A percentile compares a stretch with the other conserved stretches of the same genome.
Conservation (phyloP, 2,329 filamentous ascomycete species). For the Aureobasidium sp. region DNA sequence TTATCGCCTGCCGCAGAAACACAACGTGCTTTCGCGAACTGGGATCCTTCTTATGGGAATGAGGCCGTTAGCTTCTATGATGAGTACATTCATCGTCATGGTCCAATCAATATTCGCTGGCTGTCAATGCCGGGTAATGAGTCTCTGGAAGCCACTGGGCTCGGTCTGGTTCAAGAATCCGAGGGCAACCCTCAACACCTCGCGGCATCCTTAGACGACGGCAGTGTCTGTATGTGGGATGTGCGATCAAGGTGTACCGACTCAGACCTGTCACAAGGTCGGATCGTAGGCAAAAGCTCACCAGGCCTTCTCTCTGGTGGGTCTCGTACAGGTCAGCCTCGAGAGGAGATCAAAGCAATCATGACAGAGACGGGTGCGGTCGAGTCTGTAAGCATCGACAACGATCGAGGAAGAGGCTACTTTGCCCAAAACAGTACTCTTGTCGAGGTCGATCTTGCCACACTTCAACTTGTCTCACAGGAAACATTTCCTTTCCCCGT, state of each 20-base stretch:
- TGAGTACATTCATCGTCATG: conserved; percentile 78
- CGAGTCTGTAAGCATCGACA: conserved; percentile 77
- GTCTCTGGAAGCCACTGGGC: conserved; percentile 59
- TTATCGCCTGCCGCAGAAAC: conserved; percentile 29
- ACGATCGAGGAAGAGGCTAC: conserved; percentile 57
- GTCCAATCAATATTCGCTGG: conserved; percentile 67
- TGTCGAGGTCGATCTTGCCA: conserved; percentile 72
- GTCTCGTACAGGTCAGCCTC: neutral
- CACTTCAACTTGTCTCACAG: conserved; percentile 58
- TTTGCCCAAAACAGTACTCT: conserved; percentile 70
- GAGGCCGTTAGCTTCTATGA: conserved; percentile 78
- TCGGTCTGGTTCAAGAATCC: conserved; percentile 54
- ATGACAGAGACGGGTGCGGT: conserved; percentile 64
- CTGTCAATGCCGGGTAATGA: conserved; percentile 51
- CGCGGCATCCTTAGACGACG: conserved; percentile 74
- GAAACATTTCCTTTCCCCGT: conserved; percentile 73
- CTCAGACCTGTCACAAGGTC: conserved; percentile 39
- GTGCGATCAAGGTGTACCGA: conserved; percentile 14
- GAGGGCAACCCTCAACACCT: conserved; percentile 50
- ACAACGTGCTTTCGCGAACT: conserved; percentile 60
- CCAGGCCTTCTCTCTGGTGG: conserved; percentile 59
- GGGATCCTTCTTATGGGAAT: conserved; percentile 67
- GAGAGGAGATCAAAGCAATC: conserved; percentile 35
- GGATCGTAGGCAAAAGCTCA: conserved; percentile 55
- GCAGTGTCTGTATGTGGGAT: conserved; percentile 82